Conservation (phyloP, 768 basidiomycete species). For the Suillus paluster region DNA sequence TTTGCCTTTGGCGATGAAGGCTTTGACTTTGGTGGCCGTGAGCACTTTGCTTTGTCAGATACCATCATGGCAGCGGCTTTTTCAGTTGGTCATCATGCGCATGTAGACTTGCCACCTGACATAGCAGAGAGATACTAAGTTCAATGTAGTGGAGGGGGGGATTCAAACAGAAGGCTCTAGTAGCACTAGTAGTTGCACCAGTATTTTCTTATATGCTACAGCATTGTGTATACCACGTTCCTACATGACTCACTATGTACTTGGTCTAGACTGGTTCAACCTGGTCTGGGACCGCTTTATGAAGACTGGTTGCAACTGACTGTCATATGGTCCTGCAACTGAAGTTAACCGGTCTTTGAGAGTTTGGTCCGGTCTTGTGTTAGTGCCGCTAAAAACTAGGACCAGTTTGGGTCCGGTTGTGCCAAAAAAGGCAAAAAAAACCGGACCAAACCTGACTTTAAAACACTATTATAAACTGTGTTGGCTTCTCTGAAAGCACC, state of each 20-base stretch:
- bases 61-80: neutral
- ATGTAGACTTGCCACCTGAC: too few relatives aligned
- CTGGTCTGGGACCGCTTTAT: neutral
- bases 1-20: too few relatives aligned
- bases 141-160: too few relatives aligned
- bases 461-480: constrained; percentile 7
- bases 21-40: too few relatives aligned
- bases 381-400: neutral
- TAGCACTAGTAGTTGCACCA: neutral
- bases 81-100: neutral
- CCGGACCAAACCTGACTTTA: constrained; percentile 9
- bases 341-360: neutral
- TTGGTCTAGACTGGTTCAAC: neutral
- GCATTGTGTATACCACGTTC: neutral
- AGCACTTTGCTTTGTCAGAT: neutral
- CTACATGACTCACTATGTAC: neutral
- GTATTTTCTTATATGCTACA: neutral
- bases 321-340: neutral
- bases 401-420: constrained; percentile 2
- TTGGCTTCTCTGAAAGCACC: neutral
- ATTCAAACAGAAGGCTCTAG: too few relatives aligned
- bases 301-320: neutral
- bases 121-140: too few relatives aligned
- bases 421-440: constrained; percentile 5
- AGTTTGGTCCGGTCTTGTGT: neutral